Percentiles rank a stretch among this genome's conserved stretches.
These are phyloP conservation scores for Vicia villosa DNA, from an alignment of 306 rosid species.

Conservation along the genomic window DNA sequence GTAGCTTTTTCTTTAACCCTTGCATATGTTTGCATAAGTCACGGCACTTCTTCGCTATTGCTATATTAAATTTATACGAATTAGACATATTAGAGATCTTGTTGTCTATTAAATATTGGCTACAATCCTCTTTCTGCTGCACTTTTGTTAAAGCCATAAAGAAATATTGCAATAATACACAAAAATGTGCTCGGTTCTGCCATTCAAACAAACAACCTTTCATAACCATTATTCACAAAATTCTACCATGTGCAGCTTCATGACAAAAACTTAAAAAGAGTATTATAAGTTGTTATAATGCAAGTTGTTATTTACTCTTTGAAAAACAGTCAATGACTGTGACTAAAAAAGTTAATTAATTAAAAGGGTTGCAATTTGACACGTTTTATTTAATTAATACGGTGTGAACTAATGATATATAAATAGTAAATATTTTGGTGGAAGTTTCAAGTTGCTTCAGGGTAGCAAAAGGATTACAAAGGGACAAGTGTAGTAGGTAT, in stretches of 20 bases:
- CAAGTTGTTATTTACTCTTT: neutral
- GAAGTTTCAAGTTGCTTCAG: neutral
- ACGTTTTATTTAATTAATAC: slow-evolving; percentile 1
- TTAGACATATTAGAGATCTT: slow-evolving; percentile 2
- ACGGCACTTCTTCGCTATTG: no score
- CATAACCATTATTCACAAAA: slow-evolving; percentile 18
- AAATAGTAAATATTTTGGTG: neutral
- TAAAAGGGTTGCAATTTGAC: slow-evolving; percentile 15
- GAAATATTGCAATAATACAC: slow-evolving; percentile 4
- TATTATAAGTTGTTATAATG: neutral
- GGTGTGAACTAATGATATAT: neutral
- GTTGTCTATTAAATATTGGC: slow-evolving; percentile 6
- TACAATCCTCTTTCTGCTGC: neutral
- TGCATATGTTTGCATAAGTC: no score
- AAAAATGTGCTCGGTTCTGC: neutral
- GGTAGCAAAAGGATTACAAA: neutral
- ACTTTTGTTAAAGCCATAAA: neutral
- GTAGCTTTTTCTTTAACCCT: no score
- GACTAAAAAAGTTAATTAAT: neutral
- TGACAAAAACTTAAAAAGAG: neutral
- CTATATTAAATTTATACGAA: neutral
- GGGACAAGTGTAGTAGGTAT: neutral
- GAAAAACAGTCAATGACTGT: slow-evolving; percentile 7
- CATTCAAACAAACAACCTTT: slow-evolving; percentile 26
- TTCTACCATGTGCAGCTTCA: slow-evolving; percentile 5